Percentiles rank a stretch among this genome's conserved stretches.
phyloP scores from a whole-genome alignment of 192 early-diverging fungal species.

The Spinellus fusiger region DNA sequence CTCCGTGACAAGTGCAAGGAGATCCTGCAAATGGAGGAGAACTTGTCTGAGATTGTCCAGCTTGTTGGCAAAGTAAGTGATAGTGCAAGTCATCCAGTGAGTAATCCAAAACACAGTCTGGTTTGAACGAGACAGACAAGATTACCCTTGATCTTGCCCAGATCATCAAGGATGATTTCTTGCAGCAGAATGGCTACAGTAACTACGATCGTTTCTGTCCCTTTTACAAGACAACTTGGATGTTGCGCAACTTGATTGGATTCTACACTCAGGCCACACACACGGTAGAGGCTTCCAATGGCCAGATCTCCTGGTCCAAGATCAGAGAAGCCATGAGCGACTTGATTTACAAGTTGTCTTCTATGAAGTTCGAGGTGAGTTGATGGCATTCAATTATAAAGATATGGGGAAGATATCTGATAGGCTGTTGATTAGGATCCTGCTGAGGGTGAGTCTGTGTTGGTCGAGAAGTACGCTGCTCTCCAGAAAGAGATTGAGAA shows the following conservation, averaged over 20 bases:
- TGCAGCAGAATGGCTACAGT: slow-evolving; percentile 99
- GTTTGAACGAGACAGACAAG: slow-evolving; percentile 86
- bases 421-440: slow-evolving; percentile 72
- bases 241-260: slow-evolving; percentile 96
- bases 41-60: slow-evolving; percentile 98
- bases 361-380: slow-evolving; percentile 96
- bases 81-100: too few species aligned
- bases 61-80: slow-evolving; percentile 93
- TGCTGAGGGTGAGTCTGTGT: slow-evolving; percentile 84
- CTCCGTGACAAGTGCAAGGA: slow-evolving; percentile 95
- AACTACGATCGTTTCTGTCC: slow-evolving; percentile 98
- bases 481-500: slow-evolving; percentile 96
- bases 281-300: slow-evolving; percentile 87
- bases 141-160: slow-evolving; percentile 97
- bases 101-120: too few species aligned
- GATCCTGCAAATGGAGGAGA: slow-evolving; percentile 98
- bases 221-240: slow-evolving; percentile 99
- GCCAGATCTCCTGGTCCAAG: slow-evolving; percentile 90
- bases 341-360: slow-evolving; percentile 91
- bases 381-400: not conserved
- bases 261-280: slow-evolving; percentile 95
- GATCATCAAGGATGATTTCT: slow-evolving; percentile 99
- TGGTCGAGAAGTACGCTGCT: slow-evolving; percentile 85
- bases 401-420: not conserved
- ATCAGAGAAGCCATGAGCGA: slow-evolving; percentile 92